Evolutionary conservation across 805 yeast species (phyloP).

Genomic region (Candida suzukii): DNA sequence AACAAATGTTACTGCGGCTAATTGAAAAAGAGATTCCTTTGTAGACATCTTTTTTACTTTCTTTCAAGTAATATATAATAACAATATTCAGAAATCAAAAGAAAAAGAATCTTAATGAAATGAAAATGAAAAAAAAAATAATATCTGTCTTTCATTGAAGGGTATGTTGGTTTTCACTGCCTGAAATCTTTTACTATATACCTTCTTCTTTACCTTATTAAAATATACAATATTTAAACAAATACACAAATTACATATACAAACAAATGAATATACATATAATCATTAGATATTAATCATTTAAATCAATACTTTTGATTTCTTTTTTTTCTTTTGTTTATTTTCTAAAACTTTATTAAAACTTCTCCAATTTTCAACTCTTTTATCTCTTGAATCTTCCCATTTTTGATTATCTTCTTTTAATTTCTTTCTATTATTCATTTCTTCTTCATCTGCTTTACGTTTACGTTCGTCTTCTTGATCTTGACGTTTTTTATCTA

Average conservation of each 20-base stretch:
- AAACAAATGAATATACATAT: no score
- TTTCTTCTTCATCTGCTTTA: slow-evolving; percentile 25
- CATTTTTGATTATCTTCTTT: slow-evolving; percentile 38
- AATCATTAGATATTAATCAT: no score
- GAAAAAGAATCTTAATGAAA: no score
- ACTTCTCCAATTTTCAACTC: slow-evolving; percentile 56
- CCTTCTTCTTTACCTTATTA: no score
- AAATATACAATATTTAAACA: background rate
- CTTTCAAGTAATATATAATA: no score
- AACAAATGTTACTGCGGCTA: slow-evolving; percentile 15
- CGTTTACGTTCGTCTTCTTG: slow-evolving; percentile 32
- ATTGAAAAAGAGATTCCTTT: slow-evolving; percentile 1
- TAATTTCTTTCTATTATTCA: slow-evolving; percentile 21
- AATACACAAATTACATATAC: background rate
- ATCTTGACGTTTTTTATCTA: slow-evolving; percentile 34
- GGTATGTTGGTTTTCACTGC: no score
- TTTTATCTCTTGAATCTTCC: slow-evolving; percentile 52
- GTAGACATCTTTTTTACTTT: background rate
- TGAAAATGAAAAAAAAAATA: no score
- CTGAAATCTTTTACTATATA: no score
- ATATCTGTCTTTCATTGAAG: no score
- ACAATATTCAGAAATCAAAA: no score
- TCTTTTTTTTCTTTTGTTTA: slow-evolving; percentile 38
- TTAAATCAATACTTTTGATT: background rate
- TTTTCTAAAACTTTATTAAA: slow-evolving; percentile 37